Conservation (phyloP, 202 grass and related monocot species). For the Dendrocalamus latiflorus region DNA sequence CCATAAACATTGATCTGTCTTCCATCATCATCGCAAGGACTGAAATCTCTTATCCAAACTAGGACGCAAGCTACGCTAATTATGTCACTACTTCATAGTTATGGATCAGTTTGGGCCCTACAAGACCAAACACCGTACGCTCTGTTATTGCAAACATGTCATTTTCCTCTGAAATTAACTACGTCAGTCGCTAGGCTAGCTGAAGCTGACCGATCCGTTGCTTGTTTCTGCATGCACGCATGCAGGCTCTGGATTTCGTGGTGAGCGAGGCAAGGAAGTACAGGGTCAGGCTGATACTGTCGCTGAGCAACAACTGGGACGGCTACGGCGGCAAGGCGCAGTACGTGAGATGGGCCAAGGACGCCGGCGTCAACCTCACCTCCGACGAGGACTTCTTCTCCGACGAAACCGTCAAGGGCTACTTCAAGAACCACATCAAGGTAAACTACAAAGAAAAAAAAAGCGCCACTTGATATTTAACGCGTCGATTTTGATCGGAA, state of each 20-base stretch:
- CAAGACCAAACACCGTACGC: neutral
- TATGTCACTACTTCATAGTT: neutral
- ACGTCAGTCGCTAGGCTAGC: too few relatives aligned
- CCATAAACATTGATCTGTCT: neutral
- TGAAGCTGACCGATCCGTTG: neutral
- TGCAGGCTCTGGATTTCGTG: slow-evolving; percentile 71
- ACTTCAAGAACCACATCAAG: slow-evolving; percentile 53
- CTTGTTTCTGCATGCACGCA: neutral
- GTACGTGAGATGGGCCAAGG: slow-evolving; percentile 60
- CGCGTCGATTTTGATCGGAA: too few relatives aligned
- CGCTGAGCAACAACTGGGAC: slow-evolving; percentile 64
- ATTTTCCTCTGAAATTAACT: neutral
- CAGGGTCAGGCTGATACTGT: slow-evolving; percentile 52
- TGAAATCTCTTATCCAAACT: neutral
- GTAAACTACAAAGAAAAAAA: neutral
- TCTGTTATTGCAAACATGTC: neutral
- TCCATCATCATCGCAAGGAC: neutral
- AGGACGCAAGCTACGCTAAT: neutral
- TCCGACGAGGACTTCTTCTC: slow-evolving; percentile 61
- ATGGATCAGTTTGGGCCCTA: too few relatives aligned
- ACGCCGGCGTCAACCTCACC: slow-evolving; percentile 37
- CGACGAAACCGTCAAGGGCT: slow-evolving; percentile 45
- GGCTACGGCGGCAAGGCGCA: slow-evolving; percentile 62
- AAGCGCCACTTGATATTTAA: neutral
- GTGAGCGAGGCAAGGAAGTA: slow-evolving; percentile 61